Evolutionary conservation across 169 alveolate species (phyloP).

Genomic region (Hammondia hammondi): DNA sequence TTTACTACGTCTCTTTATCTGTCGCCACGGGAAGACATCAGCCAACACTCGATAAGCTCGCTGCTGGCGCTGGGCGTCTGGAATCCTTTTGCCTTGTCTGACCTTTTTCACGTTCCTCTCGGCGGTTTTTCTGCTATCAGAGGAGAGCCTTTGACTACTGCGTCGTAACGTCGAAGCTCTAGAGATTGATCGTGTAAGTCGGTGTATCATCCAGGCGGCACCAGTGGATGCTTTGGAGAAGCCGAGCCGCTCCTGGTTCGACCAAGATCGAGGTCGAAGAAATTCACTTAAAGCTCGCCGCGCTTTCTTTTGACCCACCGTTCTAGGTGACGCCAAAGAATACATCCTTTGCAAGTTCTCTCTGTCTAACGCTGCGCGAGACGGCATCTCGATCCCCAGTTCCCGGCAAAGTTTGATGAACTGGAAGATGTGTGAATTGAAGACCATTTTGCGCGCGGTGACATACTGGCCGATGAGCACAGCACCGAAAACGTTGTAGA

Average conservation of each 20-base stretch:
- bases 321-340: background rate
- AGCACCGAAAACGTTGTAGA: conserved; percentile 65
- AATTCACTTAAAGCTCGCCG: conserved; percentile 3
- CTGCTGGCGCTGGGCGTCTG: background rate
- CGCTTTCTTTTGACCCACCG: background rate
- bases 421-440: conserved; percentile 45
- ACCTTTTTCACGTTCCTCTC: background rate
- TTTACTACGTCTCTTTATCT: background rate
- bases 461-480: conserved; percentile 59
- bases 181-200: background rate
- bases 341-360: conserved; percentile 24
- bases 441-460: conserved; percentile 26
- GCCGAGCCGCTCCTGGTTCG: background rate
- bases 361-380: conserved; percentile 43
- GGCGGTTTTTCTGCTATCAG: background rate
- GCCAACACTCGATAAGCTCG: background rate
- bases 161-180: background rate
- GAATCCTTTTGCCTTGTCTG: background rate
- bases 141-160: background rate
- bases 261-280: conserved; percentile 15
- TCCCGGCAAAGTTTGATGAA: conserved; percentile 59
- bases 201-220: conserved; percentile 11
- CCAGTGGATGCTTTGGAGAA: background rate
- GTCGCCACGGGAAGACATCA: background rate
- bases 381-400: conserved; percentile 62